Base-by-base conservation (phyloP, 176 grass and related monocot genomes). In the Eragrostis nindensis region DNA sequence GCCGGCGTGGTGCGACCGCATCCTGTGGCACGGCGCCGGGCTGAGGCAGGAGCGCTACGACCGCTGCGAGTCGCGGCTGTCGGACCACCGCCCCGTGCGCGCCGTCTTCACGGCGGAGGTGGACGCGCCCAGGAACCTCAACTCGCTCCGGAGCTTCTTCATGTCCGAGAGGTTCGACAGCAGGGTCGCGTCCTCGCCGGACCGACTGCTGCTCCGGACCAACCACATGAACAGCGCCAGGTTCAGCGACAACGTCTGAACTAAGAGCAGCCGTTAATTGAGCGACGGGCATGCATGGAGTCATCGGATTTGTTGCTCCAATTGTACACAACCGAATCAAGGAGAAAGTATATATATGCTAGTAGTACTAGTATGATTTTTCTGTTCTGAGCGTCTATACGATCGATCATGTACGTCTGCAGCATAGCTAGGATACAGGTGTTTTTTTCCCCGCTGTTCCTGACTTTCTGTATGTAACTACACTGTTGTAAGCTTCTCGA, bases 1-100 rank as follows among this genome's bases (percentile, higher is more conserved):
- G 75, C 92, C 92, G 29, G 92, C 92, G 59, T 94, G 92, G 92
- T 94, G 92, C 59, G 92, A 94, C 61, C 89, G 92, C 67, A 63
- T 94, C 72, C 84, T 91, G 46, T 94, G 92, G 92, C 84, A 21
- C 45, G 92, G 92, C 24, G 57, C 71, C 2, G 92, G 89, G 16
- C 79, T 94, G 8, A 60, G 46, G 80, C 92, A 94, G 87, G 72
- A 74, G 0, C 69, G 5, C 22, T 94, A 94, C 74, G 86, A 79
- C 43, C 84, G 92, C 39, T 89, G 86, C 76, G 92, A 94, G 63
- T 91, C 86, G 1, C 67, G 84, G 70, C 76, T 94, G 36, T 94
- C 92, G 15, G 92, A 94, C 68, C 92, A 94, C 84, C 92, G 92
- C 15, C 86, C 92, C 26, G 92, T 94, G 62, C 82, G 89, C 43